Base-by-base conservation (phyloP, 306 rosid genomes). In the Lupinus albus region DNA sequence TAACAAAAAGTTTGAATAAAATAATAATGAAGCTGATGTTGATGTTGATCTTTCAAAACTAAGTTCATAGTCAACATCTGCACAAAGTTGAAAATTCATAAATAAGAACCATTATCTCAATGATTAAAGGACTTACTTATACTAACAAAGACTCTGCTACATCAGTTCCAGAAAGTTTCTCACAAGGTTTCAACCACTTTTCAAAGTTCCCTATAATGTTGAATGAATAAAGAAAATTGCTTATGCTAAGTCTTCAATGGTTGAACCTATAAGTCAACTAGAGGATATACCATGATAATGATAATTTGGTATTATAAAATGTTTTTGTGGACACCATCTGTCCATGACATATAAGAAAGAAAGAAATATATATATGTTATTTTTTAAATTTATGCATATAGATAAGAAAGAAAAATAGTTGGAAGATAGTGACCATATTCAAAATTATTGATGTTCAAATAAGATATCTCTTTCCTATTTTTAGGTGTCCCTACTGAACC, bases 21-120 rank as follows among this genome's bases (percentile, higher is more conserved):
- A n/a, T 30, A 15, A 52, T n/a, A 5, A 46, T n/a, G 25, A 46
- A 17, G 67, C 42, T 52, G 52, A 60, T 60, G 56, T 15, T 25
- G 38, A 60, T 59, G 61, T 14, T 25, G 38, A 60, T 42, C 20
- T 52, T 28, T 50, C 48, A 25, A 2, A 25, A 25, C 4, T 2
- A 25, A 25, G 4, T 59, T 59, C 20, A 45, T 33, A 48, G 79
- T 73, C 79, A 73, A 73, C 46, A 15, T 67, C 18, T 8, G 32
- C 14, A 67, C 63, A 48, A 67, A 76, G 65, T 69, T 76, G 76
- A 81, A 72, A 32, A 12, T 11, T 47, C 28, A 28, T 15, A 28
- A 10, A 11, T 8, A 6, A 14, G 14, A 52, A 5, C n/a, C 35
- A 33, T 35, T 7, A 53, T 12, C 8, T 18, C 11, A 28, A 12